Percentiles rank a stretch among this genome's conserved stretches.
Evolutionary conservation across 2,329 filamentous ascomycete species (phyloP).

Genomic region (Xylaria sp.): DNA sequence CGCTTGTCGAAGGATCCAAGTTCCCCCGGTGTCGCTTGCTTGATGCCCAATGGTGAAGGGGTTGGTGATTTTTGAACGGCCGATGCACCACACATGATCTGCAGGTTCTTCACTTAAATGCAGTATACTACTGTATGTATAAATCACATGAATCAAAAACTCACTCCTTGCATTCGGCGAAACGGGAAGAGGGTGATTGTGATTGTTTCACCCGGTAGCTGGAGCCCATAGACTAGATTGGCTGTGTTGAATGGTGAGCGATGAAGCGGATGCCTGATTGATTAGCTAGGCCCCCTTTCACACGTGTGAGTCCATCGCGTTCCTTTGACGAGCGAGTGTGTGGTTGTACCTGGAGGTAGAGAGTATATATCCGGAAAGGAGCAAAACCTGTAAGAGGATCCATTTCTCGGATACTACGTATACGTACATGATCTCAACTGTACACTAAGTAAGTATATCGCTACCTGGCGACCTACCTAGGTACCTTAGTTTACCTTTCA

Average conservation of each 20-base stretch:
- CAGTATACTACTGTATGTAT: too few species aligned
- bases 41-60: constrained; percentile 33
- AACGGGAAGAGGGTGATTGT: neutral
- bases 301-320: too few species aligned
- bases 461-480: too few species aligned
- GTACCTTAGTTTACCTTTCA: too few species aligned
- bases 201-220: neutral
- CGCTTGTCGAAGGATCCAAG: constrained; percentile 21
- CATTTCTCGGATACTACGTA: too few species aligned
- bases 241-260: constrained; percentile 22
- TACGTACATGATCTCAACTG: too few species aligned
- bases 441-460: too few species aligned
- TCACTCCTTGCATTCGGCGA: constrained; percentile 1
- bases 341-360: too few species aligned
- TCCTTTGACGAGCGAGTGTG: too few species aligned
- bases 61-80: constrained; percentile 24
- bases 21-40: constrained; percentile 34
- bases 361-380: too few species aligned
- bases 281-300: constrained; percentile 3
- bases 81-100: constrained; percentile 30
- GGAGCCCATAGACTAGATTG: neutral
- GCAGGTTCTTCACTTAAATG: too few species aligned
- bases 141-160: neutral
- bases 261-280: constrained; percentile 31
- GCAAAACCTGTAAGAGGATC: too few species aligned